Base-by-base conservation (phyloP, 2,329 filamentous ascomycete species). In the Myotisia sp. region DNA sequence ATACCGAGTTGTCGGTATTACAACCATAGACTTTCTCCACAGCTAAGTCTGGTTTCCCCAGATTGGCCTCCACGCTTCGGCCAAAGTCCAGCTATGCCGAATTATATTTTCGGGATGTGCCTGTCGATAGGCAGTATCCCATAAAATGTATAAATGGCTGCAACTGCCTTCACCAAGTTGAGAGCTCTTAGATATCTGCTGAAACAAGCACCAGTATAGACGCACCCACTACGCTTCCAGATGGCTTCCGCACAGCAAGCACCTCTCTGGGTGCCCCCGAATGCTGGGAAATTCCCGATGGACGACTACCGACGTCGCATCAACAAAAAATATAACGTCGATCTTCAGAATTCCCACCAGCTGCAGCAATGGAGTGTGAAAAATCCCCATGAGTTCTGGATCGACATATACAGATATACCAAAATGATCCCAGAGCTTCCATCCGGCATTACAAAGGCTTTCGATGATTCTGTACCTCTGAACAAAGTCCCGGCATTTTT, bases 311-410 rank as follows among this genome's bases (percentile, higher is more conserved):
- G 41, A 9, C 34, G 23, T 6, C 41, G 38, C 24, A 37, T 41
- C n/a, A 43, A 43, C 26, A 24, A 33, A 23, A 39, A 34, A 22
- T 43, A 41, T 27, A 26, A 26, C 17, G 28, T 43, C 10, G 13
- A 16, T 16, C 37, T 43, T n/a, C 28, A 27, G 9, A 18, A 39
- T 26, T 53, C 56, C 2, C 48, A 53, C 24, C 54, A 60, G 3
- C 49, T 63, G 12, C 56, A 62, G 16, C 45, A 41, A 41, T 63
- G 59, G 59, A 56, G 51, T 17, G 52, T 59, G 4, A 39, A 47
- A 1, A 46, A 54, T n/a, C 49, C 56, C 3, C 59, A 63, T 30
- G 48, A 57, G 7, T 63, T 63, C 39, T 63, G 60, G 60, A 50
- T 55, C 16, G 55, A 62, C 41, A 44, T 63, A n/a, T 60, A 61